Evolutionary conservation across 169 alveolate species (phyloP).

Genomic region (Plasmodium inui): DNA sequence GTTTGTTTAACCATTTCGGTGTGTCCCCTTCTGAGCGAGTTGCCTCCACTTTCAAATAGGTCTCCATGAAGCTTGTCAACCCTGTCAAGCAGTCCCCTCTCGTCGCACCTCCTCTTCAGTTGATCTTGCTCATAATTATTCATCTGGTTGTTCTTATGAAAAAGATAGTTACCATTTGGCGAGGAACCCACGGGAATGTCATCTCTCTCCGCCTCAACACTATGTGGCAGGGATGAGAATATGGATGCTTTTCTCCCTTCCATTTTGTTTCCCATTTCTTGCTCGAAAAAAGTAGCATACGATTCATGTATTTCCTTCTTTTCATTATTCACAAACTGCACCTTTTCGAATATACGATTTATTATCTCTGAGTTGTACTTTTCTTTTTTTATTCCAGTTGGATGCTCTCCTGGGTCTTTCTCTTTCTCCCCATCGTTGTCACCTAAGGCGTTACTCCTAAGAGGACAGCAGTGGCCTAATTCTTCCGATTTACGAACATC

Average conservation of each 20-base stretch:
- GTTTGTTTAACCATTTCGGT: slow-evolving; percentile 1
- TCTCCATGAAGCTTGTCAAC: background rate
- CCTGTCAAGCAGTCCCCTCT: background rate
- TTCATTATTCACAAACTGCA: background rate
- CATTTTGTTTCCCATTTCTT: background rate
- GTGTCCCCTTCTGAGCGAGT: slow-evolving; percentile 29
- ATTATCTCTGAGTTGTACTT: background rate
- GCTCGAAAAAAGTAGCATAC: background rate
- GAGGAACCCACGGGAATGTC: background rate
- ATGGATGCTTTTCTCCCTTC: background rate
- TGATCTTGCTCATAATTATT: slow-evolving; percentile 3
- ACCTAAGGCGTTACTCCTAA: background rate
- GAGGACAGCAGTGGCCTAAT: background rate
- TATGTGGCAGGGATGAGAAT: background rate
- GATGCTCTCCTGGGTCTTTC: background rate
- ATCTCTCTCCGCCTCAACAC: background rate
- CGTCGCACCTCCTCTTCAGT: background rate
- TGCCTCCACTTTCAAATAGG: background rate
- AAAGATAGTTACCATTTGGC: slow-evolving; percentile 3
- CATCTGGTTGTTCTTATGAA: background rate
- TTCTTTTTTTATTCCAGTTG: slow-evolving; percentile 2
- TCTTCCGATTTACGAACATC: background rate
- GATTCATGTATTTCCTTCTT: background rate
- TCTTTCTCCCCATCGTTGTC: background rate
- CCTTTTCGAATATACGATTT: background rate